These are phyloP conservation scores for Ehretia macrophylla DNA, from an alignment of 257 asterid genomes.

Conservation along the genomic window DNA sequence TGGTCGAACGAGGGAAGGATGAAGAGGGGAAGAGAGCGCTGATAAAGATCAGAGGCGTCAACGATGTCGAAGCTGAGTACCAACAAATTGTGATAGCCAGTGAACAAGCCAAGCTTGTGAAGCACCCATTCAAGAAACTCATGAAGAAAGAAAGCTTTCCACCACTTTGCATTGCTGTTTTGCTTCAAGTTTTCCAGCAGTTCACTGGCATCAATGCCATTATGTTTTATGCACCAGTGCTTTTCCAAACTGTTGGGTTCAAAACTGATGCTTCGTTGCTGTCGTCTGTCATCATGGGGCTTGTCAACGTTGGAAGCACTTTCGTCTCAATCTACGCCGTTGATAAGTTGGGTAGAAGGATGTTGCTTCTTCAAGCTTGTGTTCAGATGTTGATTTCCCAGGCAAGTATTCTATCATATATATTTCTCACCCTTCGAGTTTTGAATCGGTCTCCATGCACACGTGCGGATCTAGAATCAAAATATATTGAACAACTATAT, in stretches of 20 bases:
- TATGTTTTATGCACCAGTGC: conserved; percentile 40
- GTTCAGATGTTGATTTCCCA: conserved; percentile 40
- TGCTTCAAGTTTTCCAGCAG: conserved; percentile 29
- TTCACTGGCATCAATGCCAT: conserved; percentile 46
- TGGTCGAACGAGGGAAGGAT: conserved; percentile 41
- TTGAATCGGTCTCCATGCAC: background rate
- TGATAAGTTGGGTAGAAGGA: conserved; percentile 32
- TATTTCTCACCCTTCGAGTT: no score
- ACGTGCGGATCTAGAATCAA: no score
- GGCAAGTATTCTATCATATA: conserved; percentile 6
- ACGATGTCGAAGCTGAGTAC: conserved; percentile 50
- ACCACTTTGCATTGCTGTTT: conserved; percentile 23
- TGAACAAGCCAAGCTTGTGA: conserved; percentile 35
- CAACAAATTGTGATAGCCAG: conserved; percentile 41
- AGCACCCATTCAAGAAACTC: conserved; percentile 43
- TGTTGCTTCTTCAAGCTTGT: conserved; percentile 34
- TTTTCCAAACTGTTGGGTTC: conserved; percentile 39
- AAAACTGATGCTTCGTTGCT: conserved; percentile 15
- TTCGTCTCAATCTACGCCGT: conserved; percentile 28
- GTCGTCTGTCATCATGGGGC: conserved; percentile 28
- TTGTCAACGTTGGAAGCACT: conserved; percentile 28
- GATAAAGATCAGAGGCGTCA: conserved; percentile 50
- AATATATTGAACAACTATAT: no score
- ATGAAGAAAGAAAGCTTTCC: conserved; percentile 42
- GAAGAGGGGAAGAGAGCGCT: conserved; percentile 36